These are phyloP conservation scores for Lenzites betulinus DNA, from an alignment of 768 basidiomycete species.

Conservation along the genomic window DNA sequence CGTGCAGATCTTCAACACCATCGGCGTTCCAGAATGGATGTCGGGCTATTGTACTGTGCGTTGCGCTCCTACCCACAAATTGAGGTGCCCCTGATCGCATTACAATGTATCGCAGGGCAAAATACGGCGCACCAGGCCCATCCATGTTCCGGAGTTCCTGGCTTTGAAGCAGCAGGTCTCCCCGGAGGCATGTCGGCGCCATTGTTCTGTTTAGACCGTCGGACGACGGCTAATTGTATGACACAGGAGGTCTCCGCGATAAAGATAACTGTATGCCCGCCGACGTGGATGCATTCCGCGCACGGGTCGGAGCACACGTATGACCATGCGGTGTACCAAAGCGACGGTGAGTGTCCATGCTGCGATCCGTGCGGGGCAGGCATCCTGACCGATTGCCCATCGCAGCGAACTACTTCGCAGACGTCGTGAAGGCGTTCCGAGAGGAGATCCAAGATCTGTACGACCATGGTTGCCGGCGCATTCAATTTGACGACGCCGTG, in stretches of 20 bases:
- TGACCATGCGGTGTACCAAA: slow-evolving; percentile 57
- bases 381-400: not conserved
- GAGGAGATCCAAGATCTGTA: slow-evolving; percentile 49
- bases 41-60: slow-evolving; percentile 27
- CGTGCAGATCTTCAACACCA: slow-evolving; percentile 21
- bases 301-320: slow-evolving; percentile 60
- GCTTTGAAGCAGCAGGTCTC: slow-evolving; percentile 56
- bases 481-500: slow-evolving; percentile 50
- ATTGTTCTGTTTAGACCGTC: not conserved
- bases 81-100: not conserved
- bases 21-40: slow-evolving; percentile 23
- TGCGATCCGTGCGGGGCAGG: slow-evolving; percentile 9
- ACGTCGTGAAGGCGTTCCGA: slow-evolving; percentile 47
- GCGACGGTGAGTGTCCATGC: slow-evolving; percentile 46
- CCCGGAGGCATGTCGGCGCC: slow-evolving; percentile 46
- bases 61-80: not conserved
- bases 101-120: slow-evolving; percentile 48
- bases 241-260: slow-evolving; percentile 59
- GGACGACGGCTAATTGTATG: not conserved
- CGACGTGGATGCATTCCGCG: slow-evolving; percentile 71
- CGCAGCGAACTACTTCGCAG: slow-evolving; percentile 46
- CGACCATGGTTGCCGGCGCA: slow-evolving; percentile 42
- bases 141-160: slow-evolving; percentile 63
- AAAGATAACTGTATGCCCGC: slow-evolving; percentile 70
- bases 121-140: slow-evolving; percentile 57